Conservation (phyloP, 768 basidiomycete genomes). For the Coprinopsis cinerea region DNA sequence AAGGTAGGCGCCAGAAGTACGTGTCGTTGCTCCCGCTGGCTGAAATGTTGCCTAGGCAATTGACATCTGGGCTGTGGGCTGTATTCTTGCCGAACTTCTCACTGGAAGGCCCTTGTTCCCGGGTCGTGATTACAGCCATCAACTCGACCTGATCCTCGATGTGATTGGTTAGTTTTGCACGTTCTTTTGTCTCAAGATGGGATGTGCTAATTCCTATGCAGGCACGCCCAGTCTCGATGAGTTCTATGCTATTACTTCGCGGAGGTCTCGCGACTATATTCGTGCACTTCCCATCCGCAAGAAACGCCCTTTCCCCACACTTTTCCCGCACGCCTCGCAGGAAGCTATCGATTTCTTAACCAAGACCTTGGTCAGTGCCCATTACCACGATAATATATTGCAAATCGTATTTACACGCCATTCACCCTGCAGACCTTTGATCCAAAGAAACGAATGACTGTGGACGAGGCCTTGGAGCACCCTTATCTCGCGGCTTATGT, state of each 20-base stretch:
- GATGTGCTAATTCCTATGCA: conserved; percentile 19
- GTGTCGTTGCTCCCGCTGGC: conserved; percentile 4
- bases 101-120: conserved; percentile 82
- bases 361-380: conserved; percentile 53
- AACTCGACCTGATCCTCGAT: conserved; percentile 83
- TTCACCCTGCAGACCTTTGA: conserved; percentile 61
- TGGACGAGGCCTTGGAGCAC: conserved; percentile 77
- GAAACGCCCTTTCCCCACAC: conserved; percentile 56
- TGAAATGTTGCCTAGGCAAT: conserved; percentile 34
- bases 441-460: conserved; percentile 78
- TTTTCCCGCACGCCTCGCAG: conserved; percentile 75
- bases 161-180: conserved; percentile 52
- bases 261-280: conserved; percentile 82
- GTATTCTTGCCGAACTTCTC: conserved; percentile 78
- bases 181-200: neutral
- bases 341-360: conserved; percentile 69
- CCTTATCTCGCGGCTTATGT: conserved; percentile 79
- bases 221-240: conserved; percentile 86
- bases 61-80: conserved; percentile 72
- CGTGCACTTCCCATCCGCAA: conserved; percentile 81
- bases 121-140: conserved; percentile 82
- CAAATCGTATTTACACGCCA: neutral
- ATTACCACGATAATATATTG: conserved; percentile 14
- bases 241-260: conserved; percentile 84
- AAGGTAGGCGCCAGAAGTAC: conserved; percentile 35